Percentiles rank a stretch among this genome's conserved stretches.
Evolutionary conservation across 805 yeast genomes (phyloP).

Genomic region (Torulaspora indica): DNA sequence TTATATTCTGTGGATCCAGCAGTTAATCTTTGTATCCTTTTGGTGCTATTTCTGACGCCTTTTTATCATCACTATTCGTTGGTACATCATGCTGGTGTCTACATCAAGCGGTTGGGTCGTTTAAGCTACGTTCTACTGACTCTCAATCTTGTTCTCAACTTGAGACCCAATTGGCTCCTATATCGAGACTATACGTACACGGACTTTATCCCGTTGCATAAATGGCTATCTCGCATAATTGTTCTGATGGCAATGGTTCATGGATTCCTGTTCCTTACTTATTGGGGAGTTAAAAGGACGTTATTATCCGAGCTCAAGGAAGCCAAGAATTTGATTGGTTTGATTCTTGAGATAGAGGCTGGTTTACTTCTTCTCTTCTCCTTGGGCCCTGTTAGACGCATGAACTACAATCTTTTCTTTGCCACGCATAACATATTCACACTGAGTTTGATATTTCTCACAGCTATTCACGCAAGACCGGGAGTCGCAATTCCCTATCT

Average conservation of each 20-base stretch:
- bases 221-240: constrained; percentile 64
- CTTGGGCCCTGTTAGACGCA: constrained; percentile 45
- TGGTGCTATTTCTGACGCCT: constrained; percentile 36
- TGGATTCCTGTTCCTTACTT: constrained; percentile 46
- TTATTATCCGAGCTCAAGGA: constrained; percentile 35
- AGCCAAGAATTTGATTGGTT: constrained; percentile 48
- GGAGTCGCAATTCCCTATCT: constrained; percentile 44
- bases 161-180: constrained; percentile 52
- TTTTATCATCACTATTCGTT: constrained; percentile 34
- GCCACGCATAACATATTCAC: constrained; percentile 51
- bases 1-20: constrained; percentile 38
- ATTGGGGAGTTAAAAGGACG: constrained; percentile 42
- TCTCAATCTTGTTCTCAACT: constrained; percentile 49
- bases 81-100: constrained; percentile 23
- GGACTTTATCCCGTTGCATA: constrained; percentile 54
- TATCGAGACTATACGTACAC: constrained; percentile 45
- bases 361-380: constrained; percentile 43
- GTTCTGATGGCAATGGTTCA: constrained; percentile 46
- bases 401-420: constrained; percentile 51
- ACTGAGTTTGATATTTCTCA: constrained; percentile 42
- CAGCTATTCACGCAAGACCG: constrained; percentile 66
- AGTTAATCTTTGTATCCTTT: constrained; percentile 36
- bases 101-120: constrained; percentile 57
- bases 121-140: constrained; percentile 56
- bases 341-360: constrained; percentile 39